Base-by-base conservation (phyloP, 169 alveolate species). In the Babesia divergens region DNA sequence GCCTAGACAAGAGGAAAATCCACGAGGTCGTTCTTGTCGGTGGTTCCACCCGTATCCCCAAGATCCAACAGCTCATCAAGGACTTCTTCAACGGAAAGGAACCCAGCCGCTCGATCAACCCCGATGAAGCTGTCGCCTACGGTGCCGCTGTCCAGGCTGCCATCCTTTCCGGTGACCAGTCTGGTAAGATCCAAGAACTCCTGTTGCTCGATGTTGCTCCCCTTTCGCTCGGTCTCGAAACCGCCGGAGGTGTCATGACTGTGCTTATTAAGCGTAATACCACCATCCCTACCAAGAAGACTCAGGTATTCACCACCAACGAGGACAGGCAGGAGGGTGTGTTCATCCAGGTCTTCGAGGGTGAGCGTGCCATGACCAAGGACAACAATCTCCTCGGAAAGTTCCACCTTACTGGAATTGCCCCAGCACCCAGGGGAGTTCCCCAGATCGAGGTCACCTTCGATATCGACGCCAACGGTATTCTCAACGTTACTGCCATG, bases 391-490 rank as follows among this genome's bases (percentile, higher is more conserved):
- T 94, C 43, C 92, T 97, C 68, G 99, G 99, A 60, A 93, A 95
- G 90, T 95, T 96, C 97, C 96, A 94, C 84, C 83, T 96, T 56
- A 98, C 96, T 58, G 98, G 99, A 29, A 96, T 97, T 64, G 98
- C 98, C 24, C 98, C 98, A 2, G 98, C 98, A 16, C 99, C 99
- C n/a, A 93, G 99, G 50, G 98, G 98, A 37, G 98, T 94, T 8
- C 99, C 99, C 24, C 98, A 97, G 86, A 97, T 97, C 77, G 98
- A 96, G 84, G 99, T 97, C 62, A 93, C 98, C 18, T 97, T 96
- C 74, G 99, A 96, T 82, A 91, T 97, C 46, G 99, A 97, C 88
- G 98, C 97, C 51, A 97, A 97, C 87, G 99, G 99, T 69, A 94
- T 97, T 60, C 85, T 95, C 86, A 94, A 94, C 86, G 98, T 97